Conservation (phyloP, 2,329 filamentous ascomycete species). For the Colletotrichum orbiculare region DNA sequence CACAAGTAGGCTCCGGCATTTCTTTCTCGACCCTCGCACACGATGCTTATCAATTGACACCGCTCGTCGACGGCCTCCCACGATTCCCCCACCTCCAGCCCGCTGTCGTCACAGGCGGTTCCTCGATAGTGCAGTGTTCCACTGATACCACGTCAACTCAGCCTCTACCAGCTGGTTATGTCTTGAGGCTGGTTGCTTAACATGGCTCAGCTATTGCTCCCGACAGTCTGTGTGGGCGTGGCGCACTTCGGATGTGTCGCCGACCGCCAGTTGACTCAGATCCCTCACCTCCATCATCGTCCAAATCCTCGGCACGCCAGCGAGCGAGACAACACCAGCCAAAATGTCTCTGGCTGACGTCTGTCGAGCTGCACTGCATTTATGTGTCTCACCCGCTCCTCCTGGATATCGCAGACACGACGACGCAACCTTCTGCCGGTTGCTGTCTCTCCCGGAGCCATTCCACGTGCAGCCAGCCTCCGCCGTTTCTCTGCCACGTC, state of each 20-base stretch:
- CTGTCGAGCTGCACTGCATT: constrained; percentile 9
- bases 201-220: constrained; percentile 3
- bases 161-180: constrained; percentile 28
- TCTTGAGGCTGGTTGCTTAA: background rate
- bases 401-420: constrained; percentile 3
- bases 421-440: constrained; percentile 8
- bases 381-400: constrained; percentile 8
- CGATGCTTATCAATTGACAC: background rate
- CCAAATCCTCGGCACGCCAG: constrained; percentile 24
- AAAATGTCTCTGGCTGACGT: constrained; percentile 22
- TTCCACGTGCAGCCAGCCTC: background rate
- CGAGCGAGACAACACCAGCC: constrained; percentile 23
- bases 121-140: constrained; percentile 15
- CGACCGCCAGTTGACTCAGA: constrained; percentile 33
- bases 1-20: background rate
- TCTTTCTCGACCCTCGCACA: background rate
- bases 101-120: constrained; percentile 15
- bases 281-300: constrained; percentile 22
- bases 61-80: constrained; percentile 11
- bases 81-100: background rate
- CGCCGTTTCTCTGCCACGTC: background rate
- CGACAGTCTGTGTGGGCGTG: constrained; percentile 15
- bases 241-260: constrained; percentile 25
- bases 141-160: constrained; percentile 11
- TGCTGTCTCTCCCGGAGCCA: constrained; percentile 1